Base-by-base conservation (phyloP, 257 asterid genomes). In the Verbena officinalis region DNA sequence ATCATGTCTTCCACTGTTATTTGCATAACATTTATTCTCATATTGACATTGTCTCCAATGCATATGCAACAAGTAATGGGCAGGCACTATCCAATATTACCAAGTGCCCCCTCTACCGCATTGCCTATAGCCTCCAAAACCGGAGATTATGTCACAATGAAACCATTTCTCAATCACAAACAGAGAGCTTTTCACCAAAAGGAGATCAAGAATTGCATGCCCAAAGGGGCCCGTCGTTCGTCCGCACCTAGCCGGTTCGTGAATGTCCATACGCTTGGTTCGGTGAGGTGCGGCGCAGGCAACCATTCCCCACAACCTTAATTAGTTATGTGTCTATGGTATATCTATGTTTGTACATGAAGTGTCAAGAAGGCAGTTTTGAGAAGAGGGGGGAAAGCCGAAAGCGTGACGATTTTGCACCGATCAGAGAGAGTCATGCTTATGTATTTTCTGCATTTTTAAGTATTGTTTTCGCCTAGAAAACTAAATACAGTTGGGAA, bases 181-280 rank as follows among this genome's bases (percentile, higher is more conserved):
- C 69, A 60, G 0, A 45, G 65, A 2, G 56, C 67, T 45, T 79
- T 80, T 13, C 81, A 55, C 54, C 69, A 51, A 31, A 59, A 60
- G 15, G 83, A 68, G 62, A 58, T 89, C 17, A 79, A 75, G 73
- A 70, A 81, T 46, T 91, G 98, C 75, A 81, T 77, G 90, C 96
- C 98, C 0, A 91, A 89, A 57, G 96, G 96, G 20, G 38, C 77
- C 7, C 74, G 78, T 54, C 96, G 77, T 56, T 80, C 98, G 4
- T 91, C 98, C 0, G 96, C 89, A 4, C 98, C 98, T 1, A 89
- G 96, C 64, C 91, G 95, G 4, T 83, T 51, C 50, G 95, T 83
- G 30, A 91, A 91, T 38, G 79, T 74, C 19, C 84, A 81, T 13
- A 66, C 81, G 5, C 73, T 80, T 5, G 89, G 90, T 12, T 72